Evolutionary conservation across 2,329 filamentous ascomycete genomes (phyloP), one percentile per base, ranked within the genome.

Genomic region (Cytospora paraplurivora): DNA sequence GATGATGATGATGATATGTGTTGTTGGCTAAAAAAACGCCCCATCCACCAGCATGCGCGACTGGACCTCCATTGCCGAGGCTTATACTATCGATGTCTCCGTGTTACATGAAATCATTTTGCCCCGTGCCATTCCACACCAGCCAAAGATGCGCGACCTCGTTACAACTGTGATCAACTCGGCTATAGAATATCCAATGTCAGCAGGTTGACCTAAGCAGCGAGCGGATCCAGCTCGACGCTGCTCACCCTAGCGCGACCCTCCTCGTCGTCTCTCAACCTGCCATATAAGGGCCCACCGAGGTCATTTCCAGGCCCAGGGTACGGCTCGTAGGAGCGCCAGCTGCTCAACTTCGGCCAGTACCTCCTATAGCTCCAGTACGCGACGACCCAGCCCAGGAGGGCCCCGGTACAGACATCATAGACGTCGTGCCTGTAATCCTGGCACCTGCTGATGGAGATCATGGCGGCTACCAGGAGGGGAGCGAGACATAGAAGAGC

Each of bases 351-450:
- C 35, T 76, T 74, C 7, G 86, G 87, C 80, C 85, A 89, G 71
- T 88, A 87, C 67, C 86, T 76, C 66, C 86, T 77, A 70, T 90
- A 90, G 67, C 84, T 88, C 80, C 86, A 89, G 71, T 86, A 86
- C 3, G 86, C 83, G 35, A 89, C 76, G 4, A 76, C 73, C 72
- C 83, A 83, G 4, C 88, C 88, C 15, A 91, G 76, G 33, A 83
- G 72, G 0, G 84, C 83, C 0, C 88, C 88, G 7, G 83, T 80
- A 57, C 81, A 83, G 13, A 91, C 87, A 70, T 91, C 88, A 67
- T 88, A 89, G 2, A 89, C 87, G 67, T 91, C 88, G 69, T 91
- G 88, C 56, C 88, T 77, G 71, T 91, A 90, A 73, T 90, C 88
- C 74, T 90, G 83, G 68, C 86, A 88, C 7, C 88, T 79, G 53